Evolutionary conservation across 148 eudicot genomes (phyloP).

Genomic region (Rheum nobile): DNA sequence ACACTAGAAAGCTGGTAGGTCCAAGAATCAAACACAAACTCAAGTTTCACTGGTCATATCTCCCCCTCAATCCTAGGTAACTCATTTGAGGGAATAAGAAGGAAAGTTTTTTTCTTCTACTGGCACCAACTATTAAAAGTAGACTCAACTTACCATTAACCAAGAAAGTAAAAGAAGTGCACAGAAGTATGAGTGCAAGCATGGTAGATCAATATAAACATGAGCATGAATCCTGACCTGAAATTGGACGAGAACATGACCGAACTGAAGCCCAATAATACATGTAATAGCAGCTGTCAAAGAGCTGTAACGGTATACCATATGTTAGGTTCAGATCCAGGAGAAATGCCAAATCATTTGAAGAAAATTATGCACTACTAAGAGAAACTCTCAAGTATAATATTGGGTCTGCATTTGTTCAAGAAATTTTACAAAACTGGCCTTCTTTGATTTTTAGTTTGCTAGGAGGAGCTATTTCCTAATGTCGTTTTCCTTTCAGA

Average conservation of each 20-base stretch:
- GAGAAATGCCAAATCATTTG: not conserved
- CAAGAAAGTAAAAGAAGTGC: not conserved
- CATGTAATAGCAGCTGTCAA: slow-evolving; percentile 57
- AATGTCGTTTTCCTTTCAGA: not conserved
- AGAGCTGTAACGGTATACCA: slow-evolving; percentile 30
- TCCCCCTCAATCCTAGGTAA: not conserved
- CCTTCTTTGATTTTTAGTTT: not conserved
- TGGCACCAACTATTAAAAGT: not conserved
- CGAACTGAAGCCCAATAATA: slow-evolving; percentile 78
- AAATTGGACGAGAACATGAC: slow-evolving; percentile 57
- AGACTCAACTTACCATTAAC: not conserved
- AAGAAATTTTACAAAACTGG: not conserved
- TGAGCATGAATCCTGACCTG: slow-evolving; percentile 33
- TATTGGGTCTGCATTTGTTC: not conserved
- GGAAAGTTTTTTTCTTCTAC: not conserved
- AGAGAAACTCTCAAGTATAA: not conserved
- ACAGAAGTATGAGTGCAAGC: not conserved
- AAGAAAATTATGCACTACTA: not conserved
- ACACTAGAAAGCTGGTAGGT: not conserved
- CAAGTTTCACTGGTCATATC: not conserved
- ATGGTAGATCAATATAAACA: not conserved
- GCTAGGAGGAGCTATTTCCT: not conserved
- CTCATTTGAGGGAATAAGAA: not conserved
- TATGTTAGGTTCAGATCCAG: not conserved
- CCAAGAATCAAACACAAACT: not conserved